phyloP scores from a whole-genome alignment of 1,284 basidiomycete genomes.

The Kalmanozyma brasiliensis region DNA sequence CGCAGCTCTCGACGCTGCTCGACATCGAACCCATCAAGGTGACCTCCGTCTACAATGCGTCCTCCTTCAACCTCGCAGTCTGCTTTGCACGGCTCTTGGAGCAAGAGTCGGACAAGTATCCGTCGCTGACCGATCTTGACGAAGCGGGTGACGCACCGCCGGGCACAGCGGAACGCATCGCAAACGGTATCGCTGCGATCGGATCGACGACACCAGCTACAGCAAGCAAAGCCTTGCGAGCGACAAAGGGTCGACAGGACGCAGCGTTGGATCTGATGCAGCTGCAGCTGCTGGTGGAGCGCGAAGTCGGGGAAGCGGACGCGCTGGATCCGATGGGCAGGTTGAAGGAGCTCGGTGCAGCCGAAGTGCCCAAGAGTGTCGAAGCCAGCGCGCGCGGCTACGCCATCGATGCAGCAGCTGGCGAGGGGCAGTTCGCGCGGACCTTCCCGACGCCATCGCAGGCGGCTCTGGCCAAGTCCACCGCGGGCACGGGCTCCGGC shows the following conservation, averaged over 20 bases:
- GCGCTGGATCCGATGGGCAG: conserved; percentile 56
- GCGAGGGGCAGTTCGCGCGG: conserved; percentile 20
- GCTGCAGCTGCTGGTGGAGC: conserved; percentile 47
- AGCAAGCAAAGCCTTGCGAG: conserved; percentile 46
- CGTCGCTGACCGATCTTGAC: conserved; percentile 37
- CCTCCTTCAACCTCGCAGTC: conserved; percentile 55
- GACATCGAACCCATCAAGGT: conserved; percentile 44
- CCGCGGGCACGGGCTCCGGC: conserved; percentile 1
- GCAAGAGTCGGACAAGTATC: conserved; percentile 35
- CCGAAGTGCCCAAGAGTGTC: conserved; percentile 26
- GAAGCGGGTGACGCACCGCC: conserved; percentile 29
- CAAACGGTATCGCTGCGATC: conserved; percentile 43
- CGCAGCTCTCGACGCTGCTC: conserved; percentile 58
- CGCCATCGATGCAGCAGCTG: conserved; percentile 18
- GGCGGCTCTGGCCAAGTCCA: conserved; percentile 9
- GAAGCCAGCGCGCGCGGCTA: conserved; percentile 25
- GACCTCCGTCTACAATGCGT: conserved; percentile 50
- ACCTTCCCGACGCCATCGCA: conserved; percentile 43
- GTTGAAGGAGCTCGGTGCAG: conserved; percentile 22
- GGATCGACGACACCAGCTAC: conserved; percentile 10
- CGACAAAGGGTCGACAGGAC: conserved; percentile 60
- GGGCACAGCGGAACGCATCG: conserved; percentile 43
- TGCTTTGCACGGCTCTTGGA: conserved; percentile 51
- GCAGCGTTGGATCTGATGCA: conserved; percentile 62
- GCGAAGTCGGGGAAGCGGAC: conserved; percentile 46